phyloP scores from a whole-genome alignment of 805 yeast species.

The Tetrapisispora taiwanensis region DNA sequence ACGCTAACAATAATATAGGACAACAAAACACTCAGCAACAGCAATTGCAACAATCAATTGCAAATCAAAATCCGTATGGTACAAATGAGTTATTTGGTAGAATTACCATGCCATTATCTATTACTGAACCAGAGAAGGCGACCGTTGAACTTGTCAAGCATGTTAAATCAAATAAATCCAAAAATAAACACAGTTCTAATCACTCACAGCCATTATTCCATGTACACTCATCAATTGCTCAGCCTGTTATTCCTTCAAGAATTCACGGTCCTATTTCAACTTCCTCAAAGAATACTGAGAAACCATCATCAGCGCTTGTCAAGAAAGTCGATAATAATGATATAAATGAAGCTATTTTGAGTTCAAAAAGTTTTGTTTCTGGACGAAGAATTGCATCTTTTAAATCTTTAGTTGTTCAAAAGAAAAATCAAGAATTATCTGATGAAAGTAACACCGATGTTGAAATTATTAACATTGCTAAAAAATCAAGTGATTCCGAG shows the following conservation, averaged over 20 bases:
- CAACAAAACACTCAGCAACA: constrained; percentile 12
- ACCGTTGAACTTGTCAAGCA: constrained; percentile 39
- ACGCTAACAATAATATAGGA: not conserved
- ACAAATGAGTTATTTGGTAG: constrained; percentile 54
- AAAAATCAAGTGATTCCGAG: not conserved
- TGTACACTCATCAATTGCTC: not conserved
- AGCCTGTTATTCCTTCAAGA: not conserved
- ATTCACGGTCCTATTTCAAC: not conserved
- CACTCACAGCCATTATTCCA: constrained; percentile 52
- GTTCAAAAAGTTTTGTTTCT: constrained; percentile 16
- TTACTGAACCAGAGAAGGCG: constrained; percentile 35
- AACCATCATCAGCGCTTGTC: not conserved
- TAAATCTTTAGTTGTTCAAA: constrained; percentile 20
- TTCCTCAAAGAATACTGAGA: not conserved
- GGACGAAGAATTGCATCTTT: constrained; percentile 25
- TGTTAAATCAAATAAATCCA: constrained; percentile 46
- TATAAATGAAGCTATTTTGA: constrained; percentile 13
- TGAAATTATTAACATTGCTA: constrained; percentile 7
- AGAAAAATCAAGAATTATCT: constrained; percentile 9
- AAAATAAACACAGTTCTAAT: constrained; percentile 50
- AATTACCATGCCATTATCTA: constrained; percentile 28
- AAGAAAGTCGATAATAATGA: not conserved
- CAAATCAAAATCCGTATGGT: constrained; percentile 59
- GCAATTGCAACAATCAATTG: constrained; percentile 27
- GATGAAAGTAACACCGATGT: not conserved